A percentile compares a stretch with the other conserved stretches of the same genome.
These are phyloP conservation scores for Penicillium paradoxum DNA, from an alignment of 495 filamentous ascomycete genomes.

Conservation along the genomic window DNA sequence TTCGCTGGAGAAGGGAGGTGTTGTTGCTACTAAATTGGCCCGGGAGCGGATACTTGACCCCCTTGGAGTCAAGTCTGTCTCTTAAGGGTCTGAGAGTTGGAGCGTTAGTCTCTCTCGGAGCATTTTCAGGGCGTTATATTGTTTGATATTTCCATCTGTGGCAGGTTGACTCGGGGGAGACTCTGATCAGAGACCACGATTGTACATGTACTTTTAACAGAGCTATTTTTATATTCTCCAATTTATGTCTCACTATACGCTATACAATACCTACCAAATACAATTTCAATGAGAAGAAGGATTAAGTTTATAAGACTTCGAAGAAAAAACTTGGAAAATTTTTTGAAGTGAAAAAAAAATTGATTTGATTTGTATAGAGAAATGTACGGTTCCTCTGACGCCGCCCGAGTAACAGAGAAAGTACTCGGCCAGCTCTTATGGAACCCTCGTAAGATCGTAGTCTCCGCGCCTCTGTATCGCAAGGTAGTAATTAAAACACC, in stretches of 20 bases:
- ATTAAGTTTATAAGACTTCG: too few species aligned
- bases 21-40: slow-evolving; percentile 67
- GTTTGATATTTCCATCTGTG: slow-evolving; percentile 20
- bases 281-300: not conserved
- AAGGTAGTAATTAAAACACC: slow-evolving; percentile 61
- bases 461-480: slow-evolving; percentile 87
- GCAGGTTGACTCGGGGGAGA: slow-evolving; percentile 6
- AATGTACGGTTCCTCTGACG: slow-evolving; percentile 85
- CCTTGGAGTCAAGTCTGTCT: slow-evolving; percentile 38
- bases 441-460: slow-evolving; percentile 55
- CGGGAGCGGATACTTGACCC: slow-evolving; percentile 69
- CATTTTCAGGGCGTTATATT: slow-evolving; percentile 41
- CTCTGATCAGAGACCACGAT: slow-evolving; percentile 7
- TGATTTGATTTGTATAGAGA: slow-evolving; percentile 4
- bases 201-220: slow-evolving; percentile 32
- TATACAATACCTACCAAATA: slow-evolving; percentile 8
- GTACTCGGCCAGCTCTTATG: slow-evolving; percentile 91
- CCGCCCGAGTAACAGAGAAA: slow-evolving; percentile 72
- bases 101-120: slow-evolving; percentile 29
- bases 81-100: slow-evolving; percentile 16
- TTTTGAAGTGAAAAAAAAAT: slow-evolving; percentile 2
- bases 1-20: slow-evolving; percentile 76
- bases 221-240: slow-evolving; percentile 10
- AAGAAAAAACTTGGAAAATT: not conserved
- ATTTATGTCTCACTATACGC: not conserved